phyloP scores from a whole-genome alignment of 2,329 filamentous ascomycete species.

The Fulvia fulva region DNA sequence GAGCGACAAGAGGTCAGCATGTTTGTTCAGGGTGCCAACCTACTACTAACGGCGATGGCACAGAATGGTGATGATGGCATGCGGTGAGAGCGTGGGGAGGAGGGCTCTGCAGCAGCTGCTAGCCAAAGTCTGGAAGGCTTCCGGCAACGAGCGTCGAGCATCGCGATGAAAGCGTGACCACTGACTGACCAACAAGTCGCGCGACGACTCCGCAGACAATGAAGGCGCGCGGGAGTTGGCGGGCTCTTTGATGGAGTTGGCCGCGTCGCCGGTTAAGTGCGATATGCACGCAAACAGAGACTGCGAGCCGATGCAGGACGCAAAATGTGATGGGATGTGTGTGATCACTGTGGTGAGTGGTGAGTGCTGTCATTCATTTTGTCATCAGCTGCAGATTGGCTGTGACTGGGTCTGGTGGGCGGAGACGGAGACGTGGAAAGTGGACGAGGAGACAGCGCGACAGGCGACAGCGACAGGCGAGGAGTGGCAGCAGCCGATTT shows the following conservation, averaged over 20 bases:
- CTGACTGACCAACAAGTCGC: no score
- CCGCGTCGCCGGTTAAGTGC: not conserved
- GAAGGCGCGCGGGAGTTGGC: not conserved
- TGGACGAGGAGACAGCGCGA: not conserved
- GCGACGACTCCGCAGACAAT: not conserved
- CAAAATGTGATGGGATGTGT: not conserved
- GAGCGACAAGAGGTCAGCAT: not conserved
- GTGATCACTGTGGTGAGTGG: not conserved
- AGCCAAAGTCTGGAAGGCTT: not conserved
- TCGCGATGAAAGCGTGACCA: not conserved
- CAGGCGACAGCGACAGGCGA: not conserved
- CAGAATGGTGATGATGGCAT: not conserved
- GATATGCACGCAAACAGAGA: not conserved
- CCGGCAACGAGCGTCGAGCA: not conserved
- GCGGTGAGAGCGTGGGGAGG: not conserved
- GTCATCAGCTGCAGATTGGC: not conserved
- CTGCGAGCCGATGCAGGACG: not conserved
- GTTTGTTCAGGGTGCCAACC: not conserved
- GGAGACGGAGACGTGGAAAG: not conserved
- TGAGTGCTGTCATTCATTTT: not conserved
- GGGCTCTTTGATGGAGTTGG: no score
- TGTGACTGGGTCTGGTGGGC: not conserved
- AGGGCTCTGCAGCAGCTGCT: not conserved
- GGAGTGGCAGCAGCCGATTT: not conserved
- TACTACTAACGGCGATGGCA: not conserved